phyloP scores from a whole-genome alignment of 148 eudicot genomes.

The Cornus kousa region DNA sequence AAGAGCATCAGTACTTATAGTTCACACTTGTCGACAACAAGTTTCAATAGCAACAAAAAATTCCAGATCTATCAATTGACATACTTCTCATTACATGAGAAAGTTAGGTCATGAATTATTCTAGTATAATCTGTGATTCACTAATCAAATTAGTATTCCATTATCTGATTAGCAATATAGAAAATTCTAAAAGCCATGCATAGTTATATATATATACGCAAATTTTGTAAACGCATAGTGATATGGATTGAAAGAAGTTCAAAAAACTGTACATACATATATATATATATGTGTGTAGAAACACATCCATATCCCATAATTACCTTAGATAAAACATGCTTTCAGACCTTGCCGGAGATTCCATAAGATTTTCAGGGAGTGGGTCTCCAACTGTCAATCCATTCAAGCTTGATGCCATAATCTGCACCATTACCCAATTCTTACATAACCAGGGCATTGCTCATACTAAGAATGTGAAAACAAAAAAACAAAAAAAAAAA shows the following conservation, averaged over 20 bases:
- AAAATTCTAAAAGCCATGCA: not conserved
- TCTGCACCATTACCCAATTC: slow-evolving; percentile 37
- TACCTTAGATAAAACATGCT: slow-evolving; percentile 61
- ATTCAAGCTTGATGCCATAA: slow-evolving; percentile 97
- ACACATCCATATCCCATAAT: not conserved
- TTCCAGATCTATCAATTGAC: not conserved
- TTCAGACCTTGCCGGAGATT: slow-evolving; percentile 84
- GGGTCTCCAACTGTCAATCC: slow-evolving; percentile 88
- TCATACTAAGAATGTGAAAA: not conserved
- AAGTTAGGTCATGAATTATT: not conserved
- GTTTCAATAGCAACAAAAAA: no score
- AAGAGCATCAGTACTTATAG: no score
- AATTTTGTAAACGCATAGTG: no score
- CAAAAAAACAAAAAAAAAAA: not conserved
- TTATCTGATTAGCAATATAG: not conserved
- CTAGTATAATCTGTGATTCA: not conserved
- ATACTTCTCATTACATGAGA: not conserved
- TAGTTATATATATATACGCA: no score
- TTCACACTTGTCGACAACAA: no score
- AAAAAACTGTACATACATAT: no score
- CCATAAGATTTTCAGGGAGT: slow-evolving; percentile 67
- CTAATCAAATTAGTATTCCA: not conserved
- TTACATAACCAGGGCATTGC: not conserved
- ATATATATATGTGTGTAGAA: not conserved
- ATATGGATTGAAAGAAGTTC: no score